These are phyloP conservation scores for Crithidia thermophila DNA, from an alignment of 208 protist genomes.

Conservation along the genomic window DNA sequence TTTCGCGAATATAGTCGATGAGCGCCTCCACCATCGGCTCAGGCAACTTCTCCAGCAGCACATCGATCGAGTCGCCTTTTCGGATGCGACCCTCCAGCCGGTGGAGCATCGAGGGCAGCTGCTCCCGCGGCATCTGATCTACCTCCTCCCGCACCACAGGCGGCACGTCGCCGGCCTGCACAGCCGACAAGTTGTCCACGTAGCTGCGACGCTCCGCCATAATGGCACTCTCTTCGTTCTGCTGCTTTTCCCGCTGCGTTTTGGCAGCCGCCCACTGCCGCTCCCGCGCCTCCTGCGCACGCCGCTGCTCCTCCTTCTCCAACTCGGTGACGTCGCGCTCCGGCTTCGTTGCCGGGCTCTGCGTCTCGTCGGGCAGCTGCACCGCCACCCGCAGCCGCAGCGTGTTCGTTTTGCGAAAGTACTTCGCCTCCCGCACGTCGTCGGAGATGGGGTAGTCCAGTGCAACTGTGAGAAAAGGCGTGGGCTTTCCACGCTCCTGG, in stretches of 20 bases:
- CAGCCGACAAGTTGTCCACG: slow-evolving; percentile 74
- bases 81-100: slow-evolving; percentile 66
- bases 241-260: slow-evolving; percentile 30
- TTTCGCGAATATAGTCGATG: slow-evolving; percentile 71
- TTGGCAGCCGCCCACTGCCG: slow-evolving; percentile 36
- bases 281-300: slow-evolving; percentile 31
- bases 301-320: slow-evolving; percentile 68
- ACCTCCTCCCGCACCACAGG: slow-evolving; percentile 75
- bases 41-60: slow-evolving; percentile 85
- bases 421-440: slow-evolving; percentile 67
- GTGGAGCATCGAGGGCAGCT: slow-evolving; percentile 70
- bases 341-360: slow-evolving; percentile 36
- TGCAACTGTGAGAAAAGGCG: slow-evolving; percentile 58
- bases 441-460: slow-evolving; percentile 85
- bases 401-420: slow-evolving; percentile 66
- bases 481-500: not conserved
- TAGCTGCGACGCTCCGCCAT: slow-evolving; percentile 72
- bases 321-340: slow-evolving; percentile 63
- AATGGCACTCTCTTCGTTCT: slow-evolving; percentile 59
- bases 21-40: slow-evolving; percentile 56
- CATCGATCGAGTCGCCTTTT: slow-evolving; percentile 82
- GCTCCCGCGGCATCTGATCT: slow-evolving; percentile 65
- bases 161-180: slow-evolving; percentile 79
- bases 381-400: slow-evolving; percentile 70
- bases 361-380: slow-evolving; percentile 76